Conservation (phyloP, 2,329 filamentous ascomycete species). For the Xylariaceae sp. region DNA sequence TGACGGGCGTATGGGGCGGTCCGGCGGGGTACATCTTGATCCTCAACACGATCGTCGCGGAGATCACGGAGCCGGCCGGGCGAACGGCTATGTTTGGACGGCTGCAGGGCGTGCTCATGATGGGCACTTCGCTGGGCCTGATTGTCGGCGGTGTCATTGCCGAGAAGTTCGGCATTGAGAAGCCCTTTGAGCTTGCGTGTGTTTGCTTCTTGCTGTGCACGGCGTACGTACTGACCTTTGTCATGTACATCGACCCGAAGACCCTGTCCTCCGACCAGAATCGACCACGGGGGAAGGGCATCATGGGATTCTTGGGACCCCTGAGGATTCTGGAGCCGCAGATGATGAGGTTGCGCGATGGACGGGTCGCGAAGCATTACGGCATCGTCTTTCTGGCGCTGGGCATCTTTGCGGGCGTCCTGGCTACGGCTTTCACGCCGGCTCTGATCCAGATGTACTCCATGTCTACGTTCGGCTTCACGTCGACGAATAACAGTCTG, state of each 20-base stretch:
- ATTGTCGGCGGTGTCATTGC: constrained; percentile 21
- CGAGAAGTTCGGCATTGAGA: constrained; percentile 19
- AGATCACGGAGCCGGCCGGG: constrained; percentile 52
- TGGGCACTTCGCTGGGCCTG: constrained; percentile 21
- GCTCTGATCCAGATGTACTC: constrained; percentile 26
- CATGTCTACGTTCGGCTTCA: constrained; percentile 22
- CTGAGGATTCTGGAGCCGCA: constrained; percentile 19
- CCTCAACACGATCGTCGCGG: constrained; percentile 61
- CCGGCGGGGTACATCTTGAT: constrained; percentile 63
- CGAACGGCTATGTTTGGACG: constrained; percentile 58
- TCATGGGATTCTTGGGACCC: constrained; percentile 14
- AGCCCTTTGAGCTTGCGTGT: constrained; percentile 23
- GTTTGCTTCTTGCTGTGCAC: constrained; percentile 17
- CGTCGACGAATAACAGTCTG: constrained; percentile 21
- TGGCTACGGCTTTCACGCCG: constrained; percentile 24
- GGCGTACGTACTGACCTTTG: constrained; percentile 17
- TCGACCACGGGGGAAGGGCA: constrained; percentile 11
- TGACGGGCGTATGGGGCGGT: constrained; percentile 62
- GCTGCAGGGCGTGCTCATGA: constrained; percentile 24
- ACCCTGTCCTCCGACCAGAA: constrained; percentile 15
- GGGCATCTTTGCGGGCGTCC: constrained; percentile 23
- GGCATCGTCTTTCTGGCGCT: constrained; percentile 21
- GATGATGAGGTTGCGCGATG: constrained; percentile 18
- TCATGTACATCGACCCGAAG: constrained; percentile 24
- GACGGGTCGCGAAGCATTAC: constrained; percentile 18